Evolutionary conservation across 257 asterid species (phyloP).

Genomic region (Catharanthus roseus): DNA sequence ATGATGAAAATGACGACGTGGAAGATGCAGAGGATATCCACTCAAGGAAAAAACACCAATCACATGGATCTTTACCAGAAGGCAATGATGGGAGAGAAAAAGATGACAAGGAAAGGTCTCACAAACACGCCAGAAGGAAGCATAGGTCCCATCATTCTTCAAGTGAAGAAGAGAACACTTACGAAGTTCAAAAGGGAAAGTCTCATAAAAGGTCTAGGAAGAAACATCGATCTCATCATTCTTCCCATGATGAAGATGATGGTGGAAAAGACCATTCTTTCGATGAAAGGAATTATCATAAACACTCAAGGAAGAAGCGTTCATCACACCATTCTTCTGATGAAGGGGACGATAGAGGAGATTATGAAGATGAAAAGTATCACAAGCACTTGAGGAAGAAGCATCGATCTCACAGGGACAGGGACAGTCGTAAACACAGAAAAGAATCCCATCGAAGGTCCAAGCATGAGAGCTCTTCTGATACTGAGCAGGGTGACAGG

Average conservation of each 20-base stretch:
- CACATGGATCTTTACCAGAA: slow-evolving; percentile 23
- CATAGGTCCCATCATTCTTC: slow-evolving; percentile 27
- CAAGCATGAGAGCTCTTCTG: slow-evolving; percentile 2
- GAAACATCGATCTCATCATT: slow-evolving; percentile 29
- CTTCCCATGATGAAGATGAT: slow-evolving; percentile 28
- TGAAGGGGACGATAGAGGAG: slow-evolving; percentile 27
- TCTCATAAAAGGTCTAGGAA: slow-evolving; percentile 36
- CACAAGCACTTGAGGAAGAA: slow-evolving; percentile 37
- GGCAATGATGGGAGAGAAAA: slow-evolving; percentile 26
- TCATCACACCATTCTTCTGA: slow-evolving; percentile 34
- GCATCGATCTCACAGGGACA: slow-evolving; percentile 35
- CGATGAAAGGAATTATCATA: slow-evolving; percentile 15
- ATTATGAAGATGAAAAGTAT: slow-evolving; percentile 22
- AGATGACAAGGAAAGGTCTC: slow-evolving; percentile 31
- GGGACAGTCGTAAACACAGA: slow-evolving; percentile 28
- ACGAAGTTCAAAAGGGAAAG: slow-evolving; percentile 28
- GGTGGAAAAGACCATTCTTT: slow-evolving; percentile 11
- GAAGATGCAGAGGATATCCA: slow-evolving; percentile 25
- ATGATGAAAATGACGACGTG: slow-evolving; percentile 26
- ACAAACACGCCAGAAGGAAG: slow-evolving; percentile 26
- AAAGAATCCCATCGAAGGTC: slow-evolving; percentile 32
- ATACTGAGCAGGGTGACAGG: slow-evolving; percentile 9
- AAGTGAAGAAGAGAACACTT: slow-evolving; percentile 20
- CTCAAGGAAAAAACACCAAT: slow-evolving; percentile 23
- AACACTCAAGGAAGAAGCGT: slow-evolving; percentile 39